Base-by-base conservation (phyloP, 176 grass and related monocot genomes). In the Oryza brachyantha region DNA sequence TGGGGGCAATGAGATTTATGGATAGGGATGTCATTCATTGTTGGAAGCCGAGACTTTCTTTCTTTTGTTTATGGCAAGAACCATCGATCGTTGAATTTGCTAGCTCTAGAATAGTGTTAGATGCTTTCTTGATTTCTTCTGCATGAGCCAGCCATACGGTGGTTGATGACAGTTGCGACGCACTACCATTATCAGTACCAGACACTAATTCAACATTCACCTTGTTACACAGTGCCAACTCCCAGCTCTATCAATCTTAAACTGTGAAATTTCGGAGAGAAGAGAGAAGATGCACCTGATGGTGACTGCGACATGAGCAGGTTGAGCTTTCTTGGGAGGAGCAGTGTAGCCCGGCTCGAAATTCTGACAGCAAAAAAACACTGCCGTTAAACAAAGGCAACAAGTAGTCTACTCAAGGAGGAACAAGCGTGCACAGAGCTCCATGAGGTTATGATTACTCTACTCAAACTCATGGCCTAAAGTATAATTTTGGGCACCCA, bases 301-400 rank as follows among this genome's bases (percentile, higher is more conserved):
- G 29, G 87, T 92, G 17, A 90, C 93, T 4, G 77, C 86, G 39
- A 90, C 81, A 72, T 92, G 74, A 31, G 66, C 82, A 84, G 45
- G 75, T 11, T 86, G 78, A 6, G 75, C 25, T 28, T 88, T 96
- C 90, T 88, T 90, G 75, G 87, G 84, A 86, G 87, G 82, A 61
- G 81, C 55, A 50, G 70, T 86, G 82, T 96, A 96, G 29, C 77
- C 87, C 24, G 93, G 85, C 75, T 96, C 93, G 57, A 90, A 96
- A 66, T 88, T 86, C 93, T 96, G 87, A 65, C 65, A 64, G 70
- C 35, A n/a, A 76, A 87, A 78, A 61, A 69, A 28, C 29, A 58
- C 45, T 10, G 43, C 1, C 36, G 62, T 87, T 63, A 77, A 72
- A 77, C 70, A 64, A 75, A 68, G 58, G 16, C n/a, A n/a, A n/a